Base-by-base conservation (phyloP, 1,284 basidiomycete species). In the Ustilago bromivora region DNA sequence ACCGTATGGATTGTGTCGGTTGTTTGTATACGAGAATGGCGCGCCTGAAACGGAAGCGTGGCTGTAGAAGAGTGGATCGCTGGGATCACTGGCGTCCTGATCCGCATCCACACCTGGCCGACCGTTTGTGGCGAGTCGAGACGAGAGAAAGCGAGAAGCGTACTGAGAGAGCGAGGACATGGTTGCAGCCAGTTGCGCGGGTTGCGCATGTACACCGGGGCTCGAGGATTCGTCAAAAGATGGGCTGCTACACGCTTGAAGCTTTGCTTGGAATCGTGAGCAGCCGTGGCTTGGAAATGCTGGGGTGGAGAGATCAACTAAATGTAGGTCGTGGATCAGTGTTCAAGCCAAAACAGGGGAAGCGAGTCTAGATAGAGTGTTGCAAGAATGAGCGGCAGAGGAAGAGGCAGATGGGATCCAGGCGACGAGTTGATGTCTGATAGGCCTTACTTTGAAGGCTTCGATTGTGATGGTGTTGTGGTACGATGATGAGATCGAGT, bases 161-260 rank as follows among this genome's bases (percentile, higher is more conserved):
- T 79, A 79, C 46, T 76, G 75, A 7, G 77, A 79, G 51, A 79
- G 66, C 35, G 77, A 79, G 15, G 77, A 60, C 77, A 79, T 79
- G 15, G 11, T 56, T 31, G 40, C 35, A 11, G 15, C 6, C 1
- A 34, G 11, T 23, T 13, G 2, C 9, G 9, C 15, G 28, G 34
- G 5, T 13, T 19, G n/a, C 49, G 32, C 13, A 19, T 17, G 47
- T 9, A 10, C 13, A 19, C 9, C 12, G 43, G 19, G 53, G 32
- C 8, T 32, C 13, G 56, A 28, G 38, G 15, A 38, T 9, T n/a
- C 40, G 28, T 47, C 46, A 23, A 10, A 19, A 13, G 58, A 36
- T 10, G 58, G 62, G 63, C 69, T 63, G 69, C 69, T 63, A 46
- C 69, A 66, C 69, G 63, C 32, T n/a, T 41, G 38, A n/a, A 23